phyloP scores from a whole-genome alignment of 2,329 filamentous ascomycete genomes.

The Colletotrichum lindemuthianum region DNA sequence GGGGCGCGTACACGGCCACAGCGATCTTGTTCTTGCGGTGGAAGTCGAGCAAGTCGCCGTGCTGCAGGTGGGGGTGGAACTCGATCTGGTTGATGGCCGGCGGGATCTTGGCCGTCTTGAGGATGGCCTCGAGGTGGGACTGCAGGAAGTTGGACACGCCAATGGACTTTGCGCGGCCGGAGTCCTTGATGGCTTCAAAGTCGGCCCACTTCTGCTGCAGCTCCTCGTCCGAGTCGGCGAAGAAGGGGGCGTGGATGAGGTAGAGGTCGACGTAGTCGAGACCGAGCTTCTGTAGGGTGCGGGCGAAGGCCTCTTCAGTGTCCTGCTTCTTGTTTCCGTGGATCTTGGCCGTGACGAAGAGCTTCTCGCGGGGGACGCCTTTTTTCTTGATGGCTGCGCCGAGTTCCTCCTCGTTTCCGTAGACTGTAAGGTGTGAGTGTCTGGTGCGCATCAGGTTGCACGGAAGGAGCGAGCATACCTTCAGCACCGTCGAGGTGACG shows the following conservation, averaged over 20 bases:
- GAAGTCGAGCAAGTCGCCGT: conserved; percentile 67
- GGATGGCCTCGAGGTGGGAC: conserved; percentile 63
- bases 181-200: conserved; percentile 72
- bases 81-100: conserved; percentile 86
- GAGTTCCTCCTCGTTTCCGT: conserved; percentile 75
- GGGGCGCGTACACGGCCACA: conserved; percentile 63
- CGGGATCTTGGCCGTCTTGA: conserved; percentile 67
- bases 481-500: conserved; percentile 81
- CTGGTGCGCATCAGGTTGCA: not conserved
- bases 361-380: conserved; percentile 71
- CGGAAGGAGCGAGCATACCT: conserved; percentile 51
- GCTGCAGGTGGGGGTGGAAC: conserved; percentile 80
- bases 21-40: conserved; percentile 67
- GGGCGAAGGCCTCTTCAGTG: conserved; percentile 62
- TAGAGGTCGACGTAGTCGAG: conserved; percentile 80
- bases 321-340: conserved; percentile 51
- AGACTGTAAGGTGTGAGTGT: conserved; percentile 52
- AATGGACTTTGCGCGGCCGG: conserved; percentile 74
- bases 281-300: conserved; percentile 72
- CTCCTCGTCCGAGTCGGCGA: conserved; percentile 57
- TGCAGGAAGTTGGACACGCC: conserved; percentile 81
- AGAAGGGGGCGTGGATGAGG: conserved; percentile 69
- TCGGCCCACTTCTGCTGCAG: conserved; percentile 70
- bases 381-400: conserved; percentile 76
- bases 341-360: conserved; percentile 75